phyloP scores from a whole-genome alignment of 1,139 yeast genomes.

The Pichia sp. region DNA sequence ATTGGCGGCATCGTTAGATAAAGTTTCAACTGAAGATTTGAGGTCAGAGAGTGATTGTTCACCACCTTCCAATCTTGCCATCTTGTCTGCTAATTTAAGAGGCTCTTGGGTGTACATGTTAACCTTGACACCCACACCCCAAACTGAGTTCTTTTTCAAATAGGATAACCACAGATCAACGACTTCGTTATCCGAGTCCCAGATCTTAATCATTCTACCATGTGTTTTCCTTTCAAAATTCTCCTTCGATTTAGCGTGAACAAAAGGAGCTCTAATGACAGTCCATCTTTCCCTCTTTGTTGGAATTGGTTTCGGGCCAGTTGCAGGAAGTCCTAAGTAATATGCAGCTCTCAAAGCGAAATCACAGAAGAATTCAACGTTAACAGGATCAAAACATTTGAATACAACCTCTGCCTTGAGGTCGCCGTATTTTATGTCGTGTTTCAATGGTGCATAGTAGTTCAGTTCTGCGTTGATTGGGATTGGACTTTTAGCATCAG shows the following conservation, averaged over 20 bases:
- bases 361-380: slow-evolving; percentile 72
- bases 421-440: slow-evolving; percentile 65
- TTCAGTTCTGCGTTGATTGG: slow-evolving; percentile 83
- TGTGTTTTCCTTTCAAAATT: slow-evolving; percentile 88
- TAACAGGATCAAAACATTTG: slow-evolving; percentile 67
- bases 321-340: slow-evolving; percentile 79
- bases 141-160: slow-evolving; percentile 68
- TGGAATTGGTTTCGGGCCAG: slow-evolving; percentile 64
- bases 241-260: slow-evolving; percentile 90
- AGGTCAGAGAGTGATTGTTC: slow-evolving; percentile 16
- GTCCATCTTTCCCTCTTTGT: slow-evolving; percentile 86
- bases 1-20: slow-evolving; percentile 33
- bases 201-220: slow-evolving; percentile 66
- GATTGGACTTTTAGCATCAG: slow-evolving; percentile 45
- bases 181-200: slow-evolving; percentile 82
- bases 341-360: slow-evolving; percentile 88
- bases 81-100: slow-evolving; percentile 36
- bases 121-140: slow-evolving; percentile 82
- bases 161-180: slow-evolving; percentile 80
- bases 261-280: slow-evolving; percentile 89
- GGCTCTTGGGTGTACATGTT: slow-evolving; percentile 59
- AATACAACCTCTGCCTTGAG: slow-evolving; percentile 66
- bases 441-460: slow-evolving; percentile 74
- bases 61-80: slow-evolving; percentile 29
- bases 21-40: slow-evolving; percentile 23